Evolutionary conservation across 306 rosid species (phyloP).

Genomic region (Quercus engelmannii): DNA sequence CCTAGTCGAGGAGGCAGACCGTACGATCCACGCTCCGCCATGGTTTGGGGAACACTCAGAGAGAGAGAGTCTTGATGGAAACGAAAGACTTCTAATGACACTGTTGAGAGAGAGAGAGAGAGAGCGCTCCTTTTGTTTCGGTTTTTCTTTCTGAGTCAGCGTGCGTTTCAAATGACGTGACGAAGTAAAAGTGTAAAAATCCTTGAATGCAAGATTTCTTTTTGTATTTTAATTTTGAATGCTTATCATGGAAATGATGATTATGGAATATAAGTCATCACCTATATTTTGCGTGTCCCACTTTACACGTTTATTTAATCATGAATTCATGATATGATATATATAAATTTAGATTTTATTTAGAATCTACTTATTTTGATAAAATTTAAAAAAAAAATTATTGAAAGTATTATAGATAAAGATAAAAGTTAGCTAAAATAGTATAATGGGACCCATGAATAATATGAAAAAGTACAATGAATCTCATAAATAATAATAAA

Average conservation of each 20-base stretch:
- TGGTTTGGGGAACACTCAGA: constrained; percentile 14
- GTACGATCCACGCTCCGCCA: constrained; percentile 73
- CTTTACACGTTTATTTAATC: too few species aligned
- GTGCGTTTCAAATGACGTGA: too few species aligned
- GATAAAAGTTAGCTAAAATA: accelerated
- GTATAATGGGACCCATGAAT: accelerated
- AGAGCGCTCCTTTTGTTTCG: not conserved
- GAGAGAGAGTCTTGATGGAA: not conserved
- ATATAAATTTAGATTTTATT: too few species aligned
- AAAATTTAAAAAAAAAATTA: accelerated
- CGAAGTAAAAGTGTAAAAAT: too few species aligned
- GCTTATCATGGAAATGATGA: too few species aligned
- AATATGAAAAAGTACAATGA: accelerated
- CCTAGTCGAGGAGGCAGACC: constrained; percentile 72
- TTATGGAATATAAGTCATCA: too few species aligned
- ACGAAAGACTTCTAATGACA: not conserved
- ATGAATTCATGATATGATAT: too few species aligned
- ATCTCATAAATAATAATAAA: accelerated
- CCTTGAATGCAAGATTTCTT: too few species aligned
- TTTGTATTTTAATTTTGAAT: too few species aligned
- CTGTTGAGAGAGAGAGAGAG: not conserved
- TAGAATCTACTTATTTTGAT: accelerated
- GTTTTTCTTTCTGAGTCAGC: too few species aligned
- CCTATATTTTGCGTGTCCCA: too few species aligned
- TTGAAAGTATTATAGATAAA: accelerated